phyloP scores from a whole-genome alignment of 495 filamentous ascomycete species.

The Daldinia loculata region DNA sequence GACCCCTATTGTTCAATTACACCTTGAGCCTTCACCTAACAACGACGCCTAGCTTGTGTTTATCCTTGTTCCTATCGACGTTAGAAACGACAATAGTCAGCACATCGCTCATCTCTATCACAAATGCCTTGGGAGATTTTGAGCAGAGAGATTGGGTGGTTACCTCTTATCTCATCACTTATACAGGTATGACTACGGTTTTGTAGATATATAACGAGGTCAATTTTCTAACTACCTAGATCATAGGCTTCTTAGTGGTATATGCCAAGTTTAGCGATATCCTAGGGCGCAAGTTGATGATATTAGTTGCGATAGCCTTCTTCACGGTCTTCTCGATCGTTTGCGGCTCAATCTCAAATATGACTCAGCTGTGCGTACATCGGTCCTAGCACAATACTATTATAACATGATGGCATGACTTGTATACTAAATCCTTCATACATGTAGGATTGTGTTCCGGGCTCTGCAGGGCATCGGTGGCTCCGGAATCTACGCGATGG shows the following conservation, averaged over 20 bases:
- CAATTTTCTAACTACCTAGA: not conserved
- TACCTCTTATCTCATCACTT: conserved; percentile 64
- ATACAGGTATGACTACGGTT: conserved; percentile 55
- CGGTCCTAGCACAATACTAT: not conserved
- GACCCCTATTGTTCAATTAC: not conserved
- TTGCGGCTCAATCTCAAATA: conserved; percentile 57
- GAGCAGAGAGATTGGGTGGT: conserved; percentile 63
- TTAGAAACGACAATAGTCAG: conserved; percentile 67
- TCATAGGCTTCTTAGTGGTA: conserved; percentile 59
- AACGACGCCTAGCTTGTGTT: conserved; percentile 50
- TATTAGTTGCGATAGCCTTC: conserved; percentile 54
- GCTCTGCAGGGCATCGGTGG: conserved; percentile 65
- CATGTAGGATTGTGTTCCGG: conserved; percentile 64
- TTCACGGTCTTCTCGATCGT: conserved; percentile 63
- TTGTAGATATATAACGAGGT: not conserved
- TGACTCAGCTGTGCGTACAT: conserved; percentile 57
- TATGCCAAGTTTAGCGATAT: conserved; percentile 63
- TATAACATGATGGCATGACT: not conserved
- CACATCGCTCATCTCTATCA: conserved; percentile 66
- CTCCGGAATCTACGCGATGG: conserved; percentile 62
- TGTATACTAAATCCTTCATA: conserved; percentile 39
- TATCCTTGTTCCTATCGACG: conserved; percentile 61
- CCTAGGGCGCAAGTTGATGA: conserved; percentile 58
- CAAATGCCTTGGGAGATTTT: conserved; percentile 60
- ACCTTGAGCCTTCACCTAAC: not conserved